These are phyloP conservation scores for Corylus heterophylla DNA, from an alignment of 306 rosid species.

Conservation along the genomic window DNA sequence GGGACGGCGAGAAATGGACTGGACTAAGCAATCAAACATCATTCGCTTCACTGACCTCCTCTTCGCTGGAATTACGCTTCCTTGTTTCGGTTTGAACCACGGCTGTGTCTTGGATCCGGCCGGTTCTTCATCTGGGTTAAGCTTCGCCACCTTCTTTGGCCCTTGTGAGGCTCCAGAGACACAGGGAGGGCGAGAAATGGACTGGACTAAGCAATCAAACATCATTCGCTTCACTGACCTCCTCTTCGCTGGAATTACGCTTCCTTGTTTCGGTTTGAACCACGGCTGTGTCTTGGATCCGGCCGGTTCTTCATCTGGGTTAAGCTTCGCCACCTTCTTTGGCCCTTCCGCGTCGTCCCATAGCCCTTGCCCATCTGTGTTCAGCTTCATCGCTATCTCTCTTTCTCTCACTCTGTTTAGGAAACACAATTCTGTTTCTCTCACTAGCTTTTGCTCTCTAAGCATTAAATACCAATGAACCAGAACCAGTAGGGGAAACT, in stretches of 20 bases:
- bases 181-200: neutral
- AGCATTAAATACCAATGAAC: neutral
- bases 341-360: neutral
- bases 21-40: neutral
- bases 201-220: neutral
- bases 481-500: neutral
- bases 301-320: conserved; percentile 1
- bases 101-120: neutral
- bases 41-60: neutral
- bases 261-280: neutral
- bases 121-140: neutral
- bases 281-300: neutral
- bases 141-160: neutral
- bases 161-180: neutral
- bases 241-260: neutral
- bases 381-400: conserved; percentile 10
- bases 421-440: too few relatives aligned
- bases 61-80: neutral
- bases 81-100: neutral
- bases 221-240: neutral
- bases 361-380: conserved; percentile 15
- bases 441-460: too few relatives aligned
- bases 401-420: neutral
- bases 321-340: neutral
- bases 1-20: neutral